Percentiles rank a stretch among this genome's conserved stretches.
Conservation (phyloP, 1,284 basidiomycete genomes). For the Papiliotrema fonsecae region DNA sequence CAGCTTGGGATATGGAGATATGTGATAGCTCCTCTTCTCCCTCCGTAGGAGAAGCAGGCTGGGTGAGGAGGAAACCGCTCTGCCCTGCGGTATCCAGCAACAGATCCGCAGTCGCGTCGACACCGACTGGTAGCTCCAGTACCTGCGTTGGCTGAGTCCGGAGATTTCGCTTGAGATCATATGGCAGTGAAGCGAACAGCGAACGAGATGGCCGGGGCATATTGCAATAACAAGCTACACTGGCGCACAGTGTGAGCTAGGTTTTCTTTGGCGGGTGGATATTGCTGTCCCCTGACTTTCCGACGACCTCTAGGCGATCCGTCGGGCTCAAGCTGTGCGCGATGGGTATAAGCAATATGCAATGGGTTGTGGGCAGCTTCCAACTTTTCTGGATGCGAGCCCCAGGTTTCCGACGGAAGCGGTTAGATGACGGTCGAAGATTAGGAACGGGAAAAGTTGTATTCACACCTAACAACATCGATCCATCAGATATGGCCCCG, state of each 20-base stretch:
- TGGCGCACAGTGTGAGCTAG: no score
- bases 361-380: background rate
- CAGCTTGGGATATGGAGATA: no score
- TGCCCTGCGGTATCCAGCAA: background rate
- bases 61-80: slow-evolving; percentile 11
- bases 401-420: background rate
- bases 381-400: background rate
- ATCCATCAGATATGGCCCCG: slow-evolving; percentile 44
- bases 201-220: slow-evolving; percentile 15
- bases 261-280: no score
- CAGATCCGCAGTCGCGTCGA: slow-evolving; percentile 7
- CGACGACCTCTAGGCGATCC: no score
- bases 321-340: no score
- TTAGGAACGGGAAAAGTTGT: background rate
- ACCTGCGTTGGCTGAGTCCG: slow-evolving; percentile 16
- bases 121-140: background rate
- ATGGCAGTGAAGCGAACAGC: slow-evolving; percentile 37
- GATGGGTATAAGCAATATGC: no score
- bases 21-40: slow-evolving; percentile 3
- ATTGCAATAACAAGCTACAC: no score
- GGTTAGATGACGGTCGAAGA: no score
- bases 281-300: no score
- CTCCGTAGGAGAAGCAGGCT: slow-evolving; percentile 6
- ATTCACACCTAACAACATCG: no score
- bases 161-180: slow-evolving; percentile 28